Base-by-base conservation (phyloP, 1,284 basidiomycete species). In the Malassezia pachydermatis region DNA sequence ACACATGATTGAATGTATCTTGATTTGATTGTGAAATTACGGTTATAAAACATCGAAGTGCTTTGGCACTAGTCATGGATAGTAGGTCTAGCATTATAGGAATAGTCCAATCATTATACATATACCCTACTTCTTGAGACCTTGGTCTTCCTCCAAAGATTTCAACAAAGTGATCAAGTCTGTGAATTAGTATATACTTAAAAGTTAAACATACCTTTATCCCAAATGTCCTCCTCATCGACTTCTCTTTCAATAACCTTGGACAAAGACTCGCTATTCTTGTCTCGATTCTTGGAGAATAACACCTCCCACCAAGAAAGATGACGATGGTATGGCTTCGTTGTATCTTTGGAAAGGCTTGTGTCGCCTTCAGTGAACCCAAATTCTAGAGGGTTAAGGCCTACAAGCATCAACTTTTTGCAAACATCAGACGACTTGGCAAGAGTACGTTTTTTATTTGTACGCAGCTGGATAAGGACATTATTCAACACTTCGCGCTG, bases 301-400 rank as follows among this genome's bases (percentile, higher is more conserved):
- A 52, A 40, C 13, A 37, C 50, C 11, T 52, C 50, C 17, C 23
- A 47, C 50, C 50, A 52, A 16, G 44, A 41, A 8, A 52, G 30
- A 13, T 39, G 23, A n/a, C 42, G 39, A 29, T 46, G 45, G 27
- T 40, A 47, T 2, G 30, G 23, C 7, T 2, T 16, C 5, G 38
- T 20, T 19, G 45, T 23, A 2, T 19, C 28, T 28, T 46, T 35
- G 3, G 37, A 39, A 3, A 37, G 22, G 5, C 17, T 27, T 8
- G 34, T 34, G 11, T 36, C 45, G 7, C 16, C 8, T 2, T 24
- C 17, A 1, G 37, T 20, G 13, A 52, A 40, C 1, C 50, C 50
- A 23, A 36, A 42, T 10, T 41, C 45, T 4, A 27, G 19, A 8
- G 50, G 50, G 9, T 41, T 46, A 14, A 51, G 24, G 0, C 49